Evolutionary conservation across 805 yeast species (phyloP).

Genomic region (Candida verbasci): DNA sequence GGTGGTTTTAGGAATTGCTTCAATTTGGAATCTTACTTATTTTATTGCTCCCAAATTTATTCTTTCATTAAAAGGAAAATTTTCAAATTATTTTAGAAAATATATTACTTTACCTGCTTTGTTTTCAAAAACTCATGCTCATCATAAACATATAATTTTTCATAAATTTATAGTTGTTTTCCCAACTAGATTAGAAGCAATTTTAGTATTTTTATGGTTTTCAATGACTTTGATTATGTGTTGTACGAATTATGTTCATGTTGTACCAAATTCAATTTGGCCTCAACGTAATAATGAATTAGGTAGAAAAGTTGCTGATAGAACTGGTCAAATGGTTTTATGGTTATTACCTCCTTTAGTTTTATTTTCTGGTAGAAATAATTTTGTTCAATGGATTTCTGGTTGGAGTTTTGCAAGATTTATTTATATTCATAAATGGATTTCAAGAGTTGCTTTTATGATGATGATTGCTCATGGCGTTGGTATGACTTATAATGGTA

Average conservation of each 20-base stretch:
- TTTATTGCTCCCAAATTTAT: conserved; percentile 35
- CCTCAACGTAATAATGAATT: conserved; percentile 21
- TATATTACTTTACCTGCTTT: conserved; percentile 26
- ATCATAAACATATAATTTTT: conserved; percentile 9
- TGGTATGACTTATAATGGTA: conserved; percentile 50
- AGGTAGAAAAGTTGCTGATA: conserved; percentile 46
- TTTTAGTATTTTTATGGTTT: conserved; percentile 39
- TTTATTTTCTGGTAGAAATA: conserved; percentile 71
- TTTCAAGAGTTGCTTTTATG: conserved; percentile 48
- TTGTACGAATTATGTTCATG: conserved; percentile 20
- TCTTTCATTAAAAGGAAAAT: conserved; percentile 24
- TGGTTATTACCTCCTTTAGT: conserved; percentile 55
- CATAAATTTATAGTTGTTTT: conserved; percentile 21
- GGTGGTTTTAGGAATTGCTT: conserved; percentile 36
- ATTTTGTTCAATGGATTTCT: conserved; percentile 55
- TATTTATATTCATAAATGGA: conserved; percentile 63
- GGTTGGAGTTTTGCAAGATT: conserved; percentile 64
- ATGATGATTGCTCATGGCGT: conserved; percentile 53
- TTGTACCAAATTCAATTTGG: conserved; percentile 16
- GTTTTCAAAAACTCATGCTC: conserved; percentile 13
- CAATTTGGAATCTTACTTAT: conserved; percentile 37
- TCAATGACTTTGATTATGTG: conserved; percentile 25
- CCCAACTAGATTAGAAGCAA: conserved; percentile 51
- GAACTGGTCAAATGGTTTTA: conserved; percentile 49
- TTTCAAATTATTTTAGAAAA: conserved; percentile 19